Percentiles rank a stretch among this genome's conserved stretches.
These are phyloP conservation scores for Andalucia godoyi DNA, from an alignment of 78 protist genomes.

Conservation along the genomic window DNA sequence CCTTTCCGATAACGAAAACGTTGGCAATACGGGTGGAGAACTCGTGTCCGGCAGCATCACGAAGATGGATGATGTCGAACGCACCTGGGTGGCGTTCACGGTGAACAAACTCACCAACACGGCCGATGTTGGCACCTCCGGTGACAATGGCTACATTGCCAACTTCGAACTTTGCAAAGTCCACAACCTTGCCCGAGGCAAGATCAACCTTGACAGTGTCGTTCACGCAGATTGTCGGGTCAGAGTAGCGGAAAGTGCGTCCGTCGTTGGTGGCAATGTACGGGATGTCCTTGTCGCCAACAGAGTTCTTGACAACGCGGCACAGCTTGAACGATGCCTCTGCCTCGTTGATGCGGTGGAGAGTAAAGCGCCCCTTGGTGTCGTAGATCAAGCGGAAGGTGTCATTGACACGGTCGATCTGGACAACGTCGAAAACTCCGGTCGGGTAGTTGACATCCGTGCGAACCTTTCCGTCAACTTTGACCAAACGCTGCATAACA, in stretches of 20 bases:
- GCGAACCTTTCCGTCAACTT: conserved; percentile 94
- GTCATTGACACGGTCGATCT: conserved; percentile 89
- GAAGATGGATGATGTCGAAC: conserved; percentile 92
- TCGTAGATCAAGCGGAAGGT: conserved; percentile 96
- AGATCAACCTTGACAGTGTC: conserved; percentile 90
- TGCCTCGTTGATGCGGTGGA: conserved; percentile 78
- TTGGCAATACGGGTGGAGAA: conserved; percentile 95
- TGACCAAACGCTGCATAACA: conserved; percentile 75
- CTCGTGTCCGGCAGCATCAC: conserved; percentile 74
- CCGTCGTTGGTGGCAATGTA: conserved; percentile 95
- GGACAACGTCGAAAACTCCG: conserved; percentile 98
- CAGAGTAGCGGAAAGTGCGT: conserved; percentile 98
- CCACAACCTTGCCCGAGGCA: conserved; percentile 49
- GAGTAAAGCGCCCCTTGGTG: conserved; percentile 94
- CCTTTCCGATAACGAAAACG: conserved; percentile 95
- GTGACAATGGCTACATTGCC: conserved; percentile 85
- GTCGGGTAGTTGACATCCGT: conserved; percentile 95
- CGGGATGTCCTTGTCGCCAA: conserved; percentile 83
- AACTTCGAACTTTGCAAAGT: conserved; percentile 54
- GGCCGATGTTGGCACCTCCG: conserved; percentile 97
- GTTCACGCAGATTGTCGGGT: conserved; percentile 70
- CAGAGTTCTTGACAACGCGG: conserved; percentile 43
- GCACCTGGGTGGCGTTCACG: conserved; percentile 91
- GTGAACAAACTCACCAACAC: conserved; percentile 87
- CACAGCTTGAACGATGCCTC: conserved; percentile 92